Evolutionary conservation across 495 filamentous ascomycete species (phyloP).

Genomic region (Apiosordaria backusii): DNA sequence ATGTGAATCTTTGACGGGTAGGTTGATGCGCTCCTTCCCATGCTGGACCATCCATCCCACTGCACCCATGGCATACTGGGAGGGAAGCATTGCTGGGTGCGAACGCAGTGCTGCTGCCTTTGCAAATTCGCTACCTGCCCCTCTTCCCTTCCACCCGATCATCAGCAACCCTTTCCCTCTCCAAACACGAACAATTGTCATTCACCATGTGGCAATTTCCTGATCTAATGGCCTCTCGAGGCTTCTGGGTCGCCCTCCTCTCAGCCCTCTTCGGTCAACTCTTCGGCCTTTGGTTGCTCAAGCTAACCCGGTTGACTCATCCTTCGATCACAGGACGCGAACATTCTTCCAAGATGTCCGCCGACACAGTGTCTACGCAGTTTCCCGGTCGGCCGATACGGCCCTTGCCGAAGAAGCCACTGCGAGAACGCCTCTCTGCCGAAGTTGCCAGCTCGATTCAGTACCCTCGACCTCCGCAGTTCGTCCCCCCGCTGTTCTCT

Average conservation of each 20-base stretch:
- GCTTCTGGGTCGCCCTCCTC: neutral
- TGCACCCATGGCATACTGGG: neutral
- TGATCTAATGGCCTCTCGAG: neutral
- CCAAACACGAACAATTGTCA: neutral
- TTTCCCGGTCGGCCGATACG: constrained; percentile 90
- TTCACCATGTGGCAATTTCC: neutral
- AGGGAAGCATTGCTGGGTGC: neutral
- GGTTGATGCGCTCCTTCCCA: constrained; percentile 12
- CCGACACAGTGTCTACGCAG: constrained; percentile 69
- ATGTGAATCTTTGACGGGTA: constrained; percentile 27
- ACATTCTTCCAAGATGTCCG: constrained; percentile 48
- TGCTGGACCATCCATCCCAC: neutral
- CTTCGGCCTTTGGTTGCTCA: constrained; percentile 9
- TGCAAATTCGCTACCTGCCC: neutral
- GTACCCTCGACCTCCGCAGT: constrained; percentile 69
- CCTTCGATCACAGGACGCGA: constrained; percentile 16
- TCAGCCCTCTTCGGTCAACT: constrained; percentile 16
- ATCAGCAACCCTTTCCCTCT: neutral
- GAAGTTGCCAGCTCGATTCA: constrained; percentile 78
- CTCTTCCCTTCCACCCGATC: neutral
- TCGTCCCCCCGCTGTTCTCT: constrained; percentile 67
- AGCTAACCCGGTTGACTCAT: neutral
- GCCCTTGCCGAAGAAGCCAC: constrained; percentile 80
- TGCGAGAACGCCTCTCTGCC: constrained; percentile 79
- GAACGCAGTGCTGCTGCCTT: neutral